Conservation (phyloP, 129 eudicot genomes). For the Centrapalus pauciflorus region DNA sequence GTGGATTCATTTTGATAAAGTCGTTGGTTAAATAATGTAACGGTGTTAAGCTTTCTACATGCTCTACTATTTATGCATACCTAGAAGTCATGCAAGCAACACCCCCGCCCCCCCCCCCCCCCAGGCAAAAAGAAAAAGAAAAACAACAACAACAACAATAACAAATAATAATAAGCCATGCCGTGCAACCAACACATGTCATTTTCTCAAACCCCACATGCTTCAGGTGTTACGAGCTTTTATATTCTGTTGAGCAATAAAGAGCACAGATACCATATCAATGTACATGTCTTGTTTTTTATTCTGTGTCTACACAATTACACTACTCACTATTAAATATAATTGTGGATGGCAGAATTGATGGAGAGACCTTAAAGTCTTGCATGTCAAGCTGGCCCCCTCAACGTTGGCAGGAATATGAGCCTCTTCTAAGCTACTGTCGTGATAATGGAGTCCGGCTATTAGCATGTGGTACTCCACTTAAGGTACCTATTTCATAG, state of each 20-base stretch:
- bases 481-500: conserved; percentile 49
- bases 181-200: too few species aligned
- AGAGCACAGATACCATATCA: neutral
- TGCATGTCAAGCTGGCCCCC: conserved; percentile 86
- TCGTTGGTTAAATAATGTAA: too few species aligned
- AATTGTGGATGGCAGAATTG: conserved; percentile 51
- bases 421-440: conserved; percentile 77
- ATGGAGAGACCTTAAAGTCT: conserved; percentile 64
- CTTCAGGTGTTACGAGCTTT: too few species aligned
- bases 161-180: too few species aligned
- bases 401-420: conserved; percentile 89
- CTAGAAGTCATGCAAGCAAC: too few species aligned
- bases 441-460: conserved; percentile 70
- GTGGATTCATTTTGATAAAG: too few species aligned
- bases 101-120: too few species aligned
- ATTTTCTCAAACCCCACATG: too few species aligned
- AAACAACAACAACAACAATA: too few species aligned
- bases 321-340: neutral
- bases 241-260: neutral
- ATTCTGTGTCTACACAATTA: neutral
- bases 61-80: too few species aligned
- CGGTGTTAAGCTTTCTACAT: too few species aligned
- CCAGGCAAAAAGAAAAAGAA: too few species aligned
- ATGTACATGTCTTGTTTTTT: neutral
- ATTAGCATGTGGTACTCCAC: conserved; percentile 90